Base-by-base conservation (phyloP, 371 early-diverging fungal genomes). In the Capillidium heterosporum region DNA sequence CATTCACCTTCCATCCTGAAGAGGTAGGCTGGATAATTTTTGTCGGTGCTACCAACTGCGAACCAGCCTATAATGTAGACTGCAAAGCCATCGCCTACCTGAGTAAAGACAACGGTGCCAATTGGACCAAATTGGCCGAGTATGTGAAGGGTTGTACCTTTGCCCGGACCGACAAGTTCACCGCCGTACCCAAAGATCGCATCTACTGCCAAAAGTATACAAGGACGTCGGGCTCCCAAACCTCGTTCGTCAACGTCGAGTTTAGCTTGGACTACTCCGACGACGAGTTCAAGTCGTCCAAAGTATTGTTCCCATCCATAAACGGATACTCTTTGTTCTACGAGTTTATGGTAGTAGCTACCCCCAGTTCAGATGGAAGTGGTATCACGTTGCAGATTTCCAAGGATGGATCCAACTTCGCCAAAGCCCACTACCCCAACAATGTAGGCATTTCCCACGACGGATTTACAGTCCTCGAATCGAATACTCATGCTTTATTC, bases 381-480 rank as follows among this genome's bases (percentile, higher is more conserved):
- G 71, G 73, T 29, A 67, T 89, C 40, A 65, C 69, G 1, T 65
- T 92, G 21, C 72, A 72, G 42, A 74, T 91, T 19, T 78, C 87
- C 26, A 43, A 76, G 40, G 84, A 96, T 62, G 93, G 87, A 1
- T 58, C 58, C 26, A 63, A 69, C 0, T 88, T 89, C 65, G 76
- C 78, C 0, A 64, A 61, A 31, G 91, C 87, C 3, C 67, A 72
- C 24, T 92, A 90, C 71, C 93, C 94, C 28, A 15, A 27, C 17
- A 28, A 57, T 21, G 27, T 42, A 32, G 4, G 19, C 17, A 52
- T 54, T n/a, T 1, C 28, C 42, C 24, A 60, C 11, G 60, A 74
- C 61, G 87, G 84, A 0, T 87, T 81, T 68, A 90, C 91, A 1
- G 73, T 88, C n/a, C 71, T 88, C 70, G 82, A 85, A 51, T 81